These are phyloP conservation scores for Alternaria novae-zelandiae DNA, from an alignment of 2,329 filamentous ascomycete species.

Conservation along the genomic window DNA sequence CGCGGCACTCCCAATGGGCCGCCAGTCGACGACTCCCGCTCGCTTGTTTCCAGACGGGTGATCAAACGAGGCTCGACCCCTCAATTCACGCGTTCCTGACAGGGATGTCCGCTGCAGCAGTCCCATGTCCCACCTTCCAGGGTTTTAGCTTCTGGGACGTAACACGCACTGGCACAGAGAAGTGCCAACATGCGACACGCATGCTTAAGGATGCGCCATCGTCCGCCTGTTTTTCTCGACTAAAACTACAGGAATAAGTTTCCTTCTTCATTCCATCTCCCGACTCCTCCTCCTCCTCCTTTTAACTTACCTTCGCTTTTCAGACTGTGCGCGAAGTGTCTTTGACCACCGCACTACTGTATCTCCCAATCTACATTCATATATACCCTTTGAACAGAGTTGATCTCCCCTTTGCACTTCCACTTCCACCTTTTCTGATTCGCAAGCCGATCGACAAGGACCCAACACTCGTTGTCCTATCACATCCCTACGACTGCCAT, in stretches of 20 bases:
- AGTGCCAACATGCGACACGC: constrained; percentile 17
- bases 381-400: constrained; percentile 10
- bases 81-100: constrained; percentile 14
- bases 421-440: constrained; percentile 6
- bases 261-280: constrained; percentile 10
- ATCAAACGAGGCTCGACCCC: constrained; percentile 33
- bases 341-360: not conserved
- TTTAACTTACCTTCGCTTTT: constrained; percentile 18
- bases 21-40: constrained; percentile 8
- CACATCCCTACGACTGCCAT: not conserved
- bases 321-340: not conserved
- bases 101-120: constrained; percentile 6
- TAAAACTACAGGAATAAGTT: not conserved
- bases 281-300: constrained; percentile 5
- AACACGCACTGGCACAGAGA: constrained; percentile 22
- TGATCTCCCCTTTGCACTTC: constrained; percentile 15
- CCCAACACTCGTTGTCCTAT: constrained; percentile 2
- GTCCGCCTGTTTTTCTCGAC: not conserved
- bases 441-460: constrained; percentile 7
- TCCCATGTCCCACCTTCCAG: not conserved
- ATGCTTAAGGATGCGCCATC: constrained; percentile 6
- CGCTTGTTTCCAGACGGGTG: constrained; percentile 34
- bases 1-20: constrained; percentile 13
- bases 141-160: constrained; percentile 18
- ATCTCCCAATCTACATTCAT: not conserved